Conservation (phyloP, 169 alveolate genomes). For the Eimeria falciformis region DNA sequence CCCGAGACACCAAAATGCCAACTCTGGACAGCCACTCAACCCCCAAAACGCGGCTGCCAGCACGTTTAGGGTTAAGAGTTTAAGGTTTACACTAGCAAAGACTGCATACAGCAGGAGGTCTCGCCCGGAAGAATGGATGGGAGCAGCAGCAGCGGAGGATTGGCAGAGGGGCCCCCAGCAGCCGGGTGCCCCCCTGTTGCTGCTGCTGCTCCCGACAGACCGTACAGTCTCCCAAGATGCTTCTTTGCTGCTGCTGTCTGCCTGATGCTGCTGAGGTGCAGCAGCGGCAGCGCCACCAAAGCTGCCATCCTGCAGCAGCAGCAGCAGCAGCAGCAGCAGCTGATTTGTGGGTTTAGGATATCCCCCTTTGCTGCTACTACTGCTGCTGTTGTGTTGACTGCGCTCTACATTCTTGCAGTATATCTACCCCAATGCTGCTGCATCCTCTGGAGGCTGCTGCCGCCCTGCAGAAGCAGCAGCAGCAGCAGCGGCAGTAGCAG, state of each 20-base stretch:
- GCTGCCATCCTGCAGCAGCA: neutral
- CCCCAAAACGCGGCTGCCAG: neutral
- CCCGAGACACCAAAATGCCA: no score
- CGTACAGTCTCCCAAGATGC: neutral
- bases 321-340: conserved; percentile 31
- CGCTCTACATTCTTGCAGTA: neutral
- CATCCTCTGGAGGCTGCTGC: conserved; percentile 6
- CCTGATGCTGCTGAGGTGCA: neutral
- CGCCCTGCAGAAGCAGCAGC: neutral
- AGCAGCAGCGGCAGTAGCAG: conserved; percentile 18
- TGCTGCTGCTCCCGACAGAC: neutral
- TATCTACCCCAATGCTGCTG: conserved; percentile 7
- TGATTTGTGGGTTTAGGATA: neutral
- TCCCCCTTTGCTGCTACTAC: conserved; percentile 19
- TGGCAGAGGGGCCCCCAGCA: neutral
- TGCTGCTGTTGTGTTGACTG: neutral
- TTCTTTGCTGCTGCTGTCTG: neutral
- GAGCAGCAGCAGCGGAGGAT: neutral
- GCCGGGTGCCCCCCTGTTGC: neutral
- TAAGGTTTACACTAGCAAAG: neutral
- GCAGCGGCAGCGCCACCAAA: neutral
- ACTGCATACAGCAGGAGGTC: neutral
- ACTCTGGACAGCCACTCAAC: no score
- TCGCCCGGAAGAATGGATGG: neutral
- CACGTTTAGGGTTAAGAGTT: neutral